Percentiles rank a stretch among this genome's conserved stretches.
These are phyloP conservation scores for Paramecium tetraurelia DNA, from an alignment of 73 alveolate species.

Conservation along the genomic window DNA sequence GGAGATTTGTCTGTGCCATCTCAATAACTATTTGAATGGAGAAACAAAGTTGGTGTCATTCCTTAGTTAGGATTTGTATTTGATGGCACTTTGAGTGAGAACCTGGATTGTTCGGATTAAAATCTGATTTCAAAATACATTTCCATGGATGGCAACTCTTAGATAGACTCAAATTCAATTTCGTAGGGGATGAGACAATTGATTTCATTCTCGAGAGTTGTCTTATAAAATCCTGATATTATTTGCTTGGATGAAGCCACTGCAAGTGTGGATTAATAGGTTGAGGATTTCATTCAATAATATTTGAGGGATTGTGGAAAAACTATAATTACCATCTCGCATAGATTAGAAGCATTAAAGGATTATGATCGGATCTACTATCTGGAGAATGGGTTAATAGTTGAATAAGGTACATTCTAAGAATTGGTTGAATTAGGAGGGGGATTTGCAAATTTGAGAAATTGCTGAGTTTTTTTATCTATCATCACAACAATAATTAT, in stretches of 20 bases:
- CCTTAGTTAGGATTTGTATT: slow-evolving; percentile 70
- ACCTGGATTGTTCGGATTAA: slow-evolving; percentile 67
- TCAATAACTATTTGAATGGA: slow-evolving; percentile 58
- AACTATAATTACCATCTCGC: slow-evolving; percentile 70
- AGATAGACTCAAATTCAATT: not conserved
- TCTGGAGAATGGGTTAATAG: slow-evolving; percentile 69
- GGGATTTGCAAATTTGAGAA: not conserved
- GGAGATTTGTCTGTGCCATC: slow-evolving; percentile 57
- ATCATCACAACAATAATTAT: not conserved
- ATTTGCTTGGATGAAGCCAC: slow-evolving; percentile 98
- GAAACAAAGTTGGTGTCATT: slow-evolving; percentile 65
- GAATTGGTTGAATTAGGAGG: not conserved
- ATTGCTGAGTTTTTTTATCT: not conserved
- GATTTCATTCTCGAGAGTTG: slow-evolving; percentile 79
- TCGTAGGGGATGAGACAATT: slow-evolving; percentile 81
- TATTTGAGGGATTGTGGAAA: slow-evolving; percentile 66
- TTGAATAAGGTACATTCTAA: slow-evolving; percentile 4
- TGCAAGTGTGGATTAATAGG: slow-evolving; percentile 92
- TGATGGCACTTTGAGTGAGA: slow-evolving; percentile 72
- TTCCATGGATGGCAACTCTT: not conserved
- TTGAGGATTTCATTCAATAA: slow-evolving; percentile 86
- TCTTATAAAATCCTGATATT: slow-evolving; percentile 71
- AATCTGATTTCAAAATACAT: not conserved
- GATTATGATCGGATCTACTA: slow-evolving; percentile 64
- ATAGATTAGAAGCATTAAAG: slow-evolving; percentile 66